phyloP scores from a whole-genome alignment of 2,329 filamentous ascomycete species.

The Ramularia collo-cygni region DNA sequence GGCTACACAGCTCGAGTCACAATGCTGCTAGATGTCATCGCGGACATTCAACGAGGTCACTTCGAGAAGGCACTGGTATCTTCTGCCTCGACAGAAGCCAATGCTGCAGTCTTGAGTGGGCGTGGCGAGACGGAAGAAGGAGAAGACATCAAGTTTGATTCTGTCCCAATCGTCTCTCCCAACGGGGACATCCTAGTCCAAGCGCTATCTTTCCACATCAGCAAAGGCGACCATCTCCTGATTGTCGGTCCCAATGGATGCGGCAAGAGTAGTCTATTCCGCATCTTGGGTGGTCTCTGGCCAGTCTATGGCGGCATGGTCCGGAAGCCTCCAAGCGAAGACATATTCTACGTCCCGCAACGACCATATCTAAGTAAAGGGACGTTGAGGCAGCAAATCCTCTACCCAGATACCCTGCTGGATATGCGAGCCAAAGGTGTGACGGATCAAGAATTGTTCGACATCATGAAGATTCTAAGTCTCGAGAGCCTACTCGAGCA shows the following conservation, averaged over 20 bases:
- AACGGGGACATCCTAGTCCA: conserved; percentile 90
- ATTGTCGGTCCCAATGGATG: conserved; percentile 97
- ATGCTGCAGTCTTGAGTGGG: conserved; percentile 73
- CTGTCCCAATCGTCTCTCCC: conserved; percentile 93
- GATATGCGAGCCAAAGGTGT: conserved; percentile 81
- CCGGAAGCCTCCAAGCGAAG: conserved; percentile 79
- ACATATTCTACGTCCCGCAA: conserved; percentile 98
- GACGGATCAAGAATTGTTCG: conserved; percentile 71
- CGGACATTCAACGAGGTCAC: conserved; percentile 79
- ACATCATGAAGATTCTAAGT: conserved; percentile 70
- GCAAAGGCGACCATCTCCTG: conserved; percentile 80
- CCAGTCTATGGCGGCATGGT: conserved; percentile 94
- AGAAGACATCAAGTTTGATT: conserved; percentile 72
- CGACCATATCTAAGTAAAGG: conserved; percentile 88
- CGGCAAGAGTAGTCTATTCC: conserved; percentile 92
- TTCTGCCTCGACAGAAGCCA: conserved; percentile 72
- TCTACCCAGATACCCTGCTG: conserved; percentile 83
- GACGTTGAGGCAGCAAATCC: conserved; percentile 90
- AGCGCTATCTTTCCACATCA: conserved; percentile 78
- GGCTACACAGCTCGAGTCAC: conserved; percentile 92
- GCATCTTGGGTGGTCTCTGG: conserved; percentile 93
- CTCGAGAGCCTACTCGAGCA: conserved; percentile 76
- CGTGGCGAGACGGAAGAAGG: conserved; percentile 79
- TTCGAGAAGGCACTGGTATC: conserved; percentile 97
- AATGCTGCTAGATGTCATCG: conserved; percentile 84